Conservation (phyloP, 495 filamentous ascomycete genomes). For the Aspergillus bertholletiae region DNA sequence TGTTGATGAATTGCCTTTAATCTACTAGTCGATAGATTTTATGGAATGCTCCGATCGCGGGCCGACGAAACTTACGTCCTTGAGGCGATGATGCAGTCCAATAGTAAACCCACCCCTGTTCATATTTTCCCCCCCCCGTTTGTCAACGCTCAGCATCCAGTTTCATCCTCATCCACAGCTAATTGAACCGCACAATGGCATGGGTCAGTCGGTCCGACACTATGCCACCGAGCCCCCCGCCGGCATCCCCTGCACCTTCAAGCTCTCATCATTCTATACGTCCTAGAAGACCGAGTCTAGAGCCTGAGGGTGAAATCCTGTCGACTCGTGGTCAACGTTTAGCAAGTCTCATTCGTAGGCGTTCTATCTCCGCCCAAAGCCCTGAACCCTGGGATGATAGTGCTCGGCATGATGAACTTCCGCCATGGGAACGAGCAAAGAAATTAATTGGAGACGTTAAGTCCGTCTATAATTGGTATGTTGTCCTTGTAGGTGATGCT, state of each 20-base stretch:
- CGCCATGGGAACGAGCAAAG: slow-evolving; percentile 11
- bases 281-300: slow-evolving; percentile 30
- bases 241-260: slow-evolving; percentile 16
- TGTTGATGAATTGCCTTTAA: too few species aligned
- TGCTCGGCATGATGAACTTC: slow-evolving; percentile 6
- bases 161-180: too few species aligned
- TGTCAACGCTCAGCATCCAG: too few species aligned
- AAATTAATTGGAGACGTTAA: slow-evolving; percentile 35
- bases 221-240: slow-evolving; percentile 2
- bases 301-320: slow-evolving; percentile 31
- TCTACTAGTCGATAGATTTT: too few species aligned
- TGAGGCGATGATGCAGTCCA: too few species aligned
- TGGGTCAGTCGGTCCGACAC: slow-evolving; percentile 7
- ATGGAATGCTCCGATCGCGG: too few species aligned
- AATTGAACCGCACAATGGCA: slow-evolving; percentile 1
- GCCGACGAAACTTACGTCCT: too few species aligned
- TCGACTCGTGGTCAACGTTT: slow-evolving; percentile 37
- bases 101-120: too few species aligned
- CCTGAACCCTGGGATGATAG: slow-evolving; percentile 21
- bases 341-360: slow-evolving; percentile 22
- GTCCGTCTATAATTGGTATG: slow-evolving; percentile 35
- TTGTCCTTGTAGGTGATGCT: too few species aligned
- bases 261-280: slow-evolving; percentile 12
- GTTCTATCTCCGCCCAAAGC: slow-evolving; percentile 20
- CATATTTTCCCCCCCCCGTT: too few species aligned